Evolutionary conservation across 2,329 filamentous ascomycete genomes (phyloP), one percentile per base, ranked within the genome.

Genomic region (Colletotrichum chlorophyti): DNA sequence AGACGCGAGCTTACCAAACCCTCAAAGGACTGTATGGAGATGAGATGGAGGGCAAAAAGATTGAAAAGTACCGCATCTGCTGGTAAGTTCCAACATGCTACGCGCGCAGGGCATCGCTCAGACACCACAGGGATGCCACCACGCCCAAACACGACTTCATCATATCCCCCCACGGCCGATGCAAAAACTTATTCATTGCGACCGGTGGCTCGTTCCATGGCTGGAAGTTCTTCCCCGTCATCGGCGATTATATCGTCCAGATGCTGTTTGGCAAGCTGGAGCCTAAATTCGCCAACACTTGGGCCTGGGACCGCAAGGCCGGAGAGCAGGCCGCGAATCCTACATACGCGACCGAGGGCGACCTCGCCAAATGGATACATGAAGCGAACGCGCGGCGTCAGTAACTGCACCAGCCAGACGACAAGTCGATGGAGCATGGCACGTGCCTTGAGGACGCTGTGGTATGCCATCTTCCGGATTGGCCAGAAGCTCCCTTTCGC

Each of bases 221-320:
- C 26, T 88, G 82, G 79, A 88, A 89, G 68, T 87, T 89, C 65
- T 72, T 89, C 23, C 85, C 85, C 1, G 82, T 81, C 21, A 82
- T 87, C 62, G 85, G 86, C 4, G 80, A 82, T 57, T 88, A 88
- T 68, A 75, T 85, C 54, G 73, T 76, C 26, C 76, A 83, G 63
- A 76, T 80, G 73, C 68, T 81, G 66, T 67, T 77, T 48, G 76
- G 74, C 52, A 69, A 66, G 51, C 71, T 80, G 27, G 69, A 70
- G n/a, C 61, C 67, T 7, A 71, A 75, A 32, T 74, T 74, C 55
- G 66, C 65, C 23, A 69, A 71, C 51, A 70, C 77, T 48, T 80
- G 78, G 77, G 76, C 74, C 41, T 82, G 80, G 79, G 69, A 79
- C 68, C 72, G 73, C 67, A 69, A 76, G 65, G 69, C 75, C 69